phyloP scores from a whole-genome alignment of 2,329 filamentous ascomycete genomes.

The Beauveria brongniartii region DNA sequence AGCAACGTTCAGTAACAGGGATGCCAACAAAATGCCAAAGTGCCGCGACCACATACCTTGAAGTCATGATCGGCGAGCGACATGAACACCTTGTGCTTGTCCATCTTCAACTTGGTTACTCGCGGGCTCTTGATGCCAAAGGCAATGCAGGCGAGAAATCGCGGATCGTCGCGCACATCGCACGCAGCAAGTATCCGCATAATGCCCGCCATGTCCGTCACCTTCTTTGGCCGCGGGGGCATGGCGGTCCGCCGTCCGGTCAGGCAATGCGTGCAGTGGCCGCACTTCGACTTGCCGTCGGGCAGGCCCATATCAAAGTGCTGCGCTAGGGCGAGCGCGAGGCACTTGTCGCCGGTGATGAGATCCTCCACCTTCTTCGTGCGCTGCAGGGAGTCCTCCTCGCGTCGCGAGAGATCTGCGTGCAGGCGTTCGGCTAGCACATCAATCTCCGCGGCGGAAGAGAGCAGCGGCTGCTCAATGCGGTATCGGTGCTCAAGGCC shows the following conservation, averaged over 20 bases:
- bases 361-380: slow-evolving; percentile 43
- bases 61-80: slow-evolving; percentile 47
- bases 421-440: slow-evolving; percentile 40
- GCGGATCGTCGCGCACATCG: slow-evolving; percentile 44
- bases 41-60: slow-evolving; percentile 18
- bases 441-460: slow-evolving; percentile 31
- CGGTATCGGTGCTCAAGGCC: slow-evolving; percentile 48
- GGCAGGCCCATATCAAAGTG: slow-evolving; percentile 51
- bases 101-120: slow-evolving; percentile 39
- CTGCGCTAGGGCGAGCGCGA: slow-evolving; percentile 41
- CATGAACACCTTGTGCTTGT: slow-evolving; percentile 37
- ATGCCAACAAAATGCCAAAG: neutral
- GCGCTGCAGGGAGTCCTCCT: slow-evolving; percentile 45
- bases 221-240: slow-evolving; percentile 28
- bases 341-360: slow-evolving; percentile 43
- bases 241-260: slow-evolving; percentile 28
- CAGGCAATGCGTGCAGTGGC: slow-evolving; percentile 40
- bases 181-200: slow-evolving; percentile 34
- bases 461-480: slow-evolving; percentile 39
- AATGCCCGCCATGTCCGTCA: slow-evolving; percentile 33
- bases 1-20: neutral
- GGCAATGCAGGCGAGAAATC: slow-evolving; percentile 50
- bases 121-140: slow-evolving; percentile 56
- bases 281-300: slow-evolving; percentile 36
- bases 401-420: slow-evolving; percentile 37